Base-by-base conservation (phyloP, 2,329 filamentous ascomycete species). In the Cyanodermella asteris region DNA sequence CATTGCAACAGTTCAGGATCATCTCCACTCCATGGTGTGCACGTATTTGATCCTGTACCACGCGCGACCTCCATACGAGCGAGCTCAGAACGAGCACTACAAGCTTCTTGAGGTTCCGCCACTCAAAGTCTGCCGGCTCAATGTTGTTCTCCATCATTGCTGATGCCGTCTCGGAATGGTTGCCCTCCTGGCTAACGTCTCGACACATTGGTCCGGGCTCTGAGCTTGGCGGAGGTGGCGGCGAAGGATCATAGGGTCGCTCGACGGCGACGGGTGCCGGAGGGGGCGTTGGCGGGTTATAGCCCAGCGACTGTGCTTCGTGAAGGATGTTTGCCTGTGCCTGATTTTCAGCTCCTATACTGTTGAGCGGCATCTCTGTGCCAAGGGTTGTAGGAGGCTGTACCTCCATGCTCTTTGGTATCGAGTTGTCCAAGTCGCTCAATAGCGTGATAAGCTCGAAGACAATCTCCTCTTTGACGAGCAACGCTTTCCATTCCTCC, bases 391-490 rank as follows among this genome's bases (percentile, higher is more conserved):
- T 24, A 9, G 34, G 26, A n/a, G 14, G 51, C 31, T 18, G 45
- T 32, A 22, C 47, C 66, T 7, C 81, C 60, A 13, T 72, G 64
- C 25, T 80, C 77, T 47, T 87, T 8, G 77, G 73, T 13, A 93
- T 84, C 23, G 75, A 82, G 10, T 71, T 70, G 41, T 94, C 84
- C 3, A 94, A 63, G 29, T 82, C 80, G 38, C 77, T 77, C 21
- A 94, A 65, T 3, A 94, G 55, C 1, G 78, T 78, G 6, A 93
- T 67, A 5, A 94, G 63, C 44, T 94, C 84, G 40, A 81, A 84
- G 1, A 78, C 70, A 19, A 81, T 71, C 44, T 93, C 80, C 76
- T 84, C 94, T 34, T 91, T 73, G 24, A 90, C 77, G 19, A 94
- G 62, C 33, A 90, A 72, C 20, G 68, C 63, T 33, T 90, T 77